Base-by-base conservation (phyloP, 192 early-diverging fungal genomes). In the Linnemannia schmuckeri region DNA sequence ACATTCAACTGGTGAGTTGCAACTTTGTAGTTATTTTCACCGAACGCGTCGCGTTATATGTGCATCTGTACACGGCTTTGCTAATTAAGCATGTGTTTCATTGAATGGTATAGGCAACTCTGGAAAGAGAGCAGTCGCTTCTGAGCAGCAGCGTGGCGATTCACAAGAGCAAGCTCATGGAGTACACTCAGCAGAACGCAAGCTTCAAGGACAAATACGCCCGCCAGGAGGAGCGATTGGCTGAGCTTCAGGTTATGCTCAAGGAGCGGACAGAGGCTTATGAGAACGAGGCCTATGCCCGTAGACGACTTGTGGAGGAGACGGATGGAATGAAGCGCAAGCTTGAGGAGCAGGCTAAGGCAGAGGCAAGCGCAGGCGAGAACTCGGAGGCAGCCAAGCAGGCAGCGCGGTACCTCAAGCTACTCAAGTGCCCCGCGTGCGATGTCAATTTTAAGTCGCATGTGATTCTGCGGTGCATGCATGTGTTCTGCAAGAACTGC, bases 401-500 rank as follows among this genome's bases (percentile, higher is more conserved):
- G 77, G 82, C 66, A 35, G 72, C 76, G 44, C 76, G 78, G n/a
- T 68, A 72, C n/a, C 72, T 97, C 93, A 92, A 94, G n/a, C 85
- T 98, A 54, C 92, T 98, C 52, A 98, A 97, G 81, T 99, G 98
- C 82, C 93, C 94, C 42, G 94, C 96, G 46, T 99, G 98, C 89
- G 92, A 93, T 75, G 92, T 89, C 35, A 93, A 96, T 79, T 96
- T 98, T 89, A 98, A 98, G 82, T 93, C 93, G 35, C 96, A 97
- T 88, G 92, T 94, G 7, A 89, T 99, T 5, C 44, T 93, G 76
- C 93, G 95, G 42, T 99, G 98, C 87, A 98, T 98, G 97, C 98
- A 99, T 79, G 95, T 95, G 35, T 99, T 98, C 88, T 99, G 98
- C 90, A 96, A 96, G 79, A 90, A 91, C 49, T 99, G 98, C 80